Conservation (phyloP, 352 stramenopile species). For the Pythium plurisporium region DNA sequence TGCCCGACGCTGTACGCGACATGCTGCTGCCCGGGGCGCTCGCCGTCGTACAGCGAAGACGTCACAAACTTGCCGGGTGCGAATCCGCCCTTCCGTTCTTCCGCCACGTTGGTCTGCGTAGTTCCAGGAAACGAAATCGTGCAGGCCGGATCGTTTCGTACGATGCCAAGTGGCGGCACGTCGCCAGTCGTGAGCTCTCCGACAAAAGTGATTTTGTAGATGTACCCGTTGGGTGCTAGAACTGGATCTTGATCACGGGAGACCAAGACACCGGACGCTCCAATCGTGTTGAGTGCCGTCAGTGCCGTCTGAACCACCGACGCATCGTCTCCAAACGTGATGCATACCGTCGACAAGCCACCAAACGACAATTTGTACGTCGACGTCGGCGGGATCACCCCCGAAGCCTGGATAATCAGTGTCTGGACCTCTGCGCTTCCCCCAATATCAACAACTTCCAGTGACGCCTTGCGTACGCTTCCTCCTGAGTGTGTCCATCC, state of each 20-base stretch:
- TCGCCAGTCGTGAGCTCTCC: slow-evolving; percentile 52
- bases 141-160: slow-evolving; percentile 20
- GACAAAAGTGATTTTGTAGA: slow-evolving; percentile 70
- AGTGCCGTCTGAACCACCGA: slow-evolving; percentile 28
- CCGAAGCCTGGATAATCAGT: slow-evolving; percentile 35
- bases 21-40: slow-evolving; percentile 34
- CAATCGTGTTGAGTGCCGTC: slow-evolving; percentile 29
- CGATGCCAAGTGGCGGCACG: slow-evolving; percentile 28
- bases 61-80: slow-evolving; percentile 36
- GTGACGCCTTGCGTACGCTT: slow-evolving; percentile 36
- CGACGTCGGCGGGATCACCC: slow-evolving; percentile 12
- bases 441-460: slow-evolving; percentile 44
- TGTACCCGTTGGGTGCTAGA: slow-evolving; percentile 40
- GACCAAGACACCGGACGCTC: slow-evolving; percentile 38
- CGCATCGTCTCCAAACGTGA: slow-evolving; percentile 29
- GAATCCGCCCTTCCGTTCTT: slow-evolving; percentile 24
- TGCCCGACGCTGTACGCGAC: slow-evolving; percentile 57
- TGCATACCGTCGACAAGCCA: slow-evolving; percentile 32
- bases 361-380: slow-evolving; percentile 55
- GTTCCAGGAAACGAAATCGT: slow-evolving; percentile 22
- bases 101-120: slow-evolving; percentile 24
- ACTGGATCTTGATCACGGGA: slow-evolving; percentile 38
- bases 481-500: slow-evolving; percentile 32
- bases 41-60: slow-evolving; percentile 48
- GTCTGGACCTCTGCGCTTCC: slow-evolving; percentile 61